phyloP scores from a whole-genome alignment of 331 rosid genomes.

The Malus hybrid region DNA sequence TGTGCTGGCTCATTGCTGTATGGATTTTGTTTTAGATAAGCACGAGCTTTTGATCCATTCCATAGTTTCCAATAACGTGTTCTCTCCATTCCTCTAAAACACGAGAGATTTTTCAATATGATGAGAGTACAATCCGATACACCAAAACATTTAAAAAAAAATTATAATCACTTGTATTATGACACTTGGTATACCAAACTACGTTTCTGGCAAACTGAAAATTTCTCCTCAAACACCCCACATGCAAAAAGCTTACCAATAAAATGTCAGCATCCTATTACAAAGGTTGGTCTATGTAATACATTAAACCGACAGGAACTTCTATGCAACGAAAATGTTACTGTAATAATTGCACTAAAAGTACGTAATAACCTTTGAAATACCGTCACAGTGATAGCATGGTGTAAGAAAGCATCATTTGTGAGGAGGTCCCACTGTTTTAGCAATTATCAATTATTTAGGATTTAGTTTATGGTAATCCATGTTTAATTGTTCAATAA shows the following conservation, averaged over 20 bases:
- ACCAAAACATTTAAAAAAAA: too few relatives aligned
- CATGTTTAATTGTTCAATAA: neutral
- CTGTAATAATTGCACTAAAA: too few relatives aligned
- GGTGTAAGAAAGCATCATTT: too few relatives aligned
- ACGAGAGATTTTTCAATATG: too few relatives aligned
- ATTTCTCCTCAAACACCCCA: slow-evolving; percentile 16
- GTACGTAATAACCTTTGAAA: too few relatives aligned
- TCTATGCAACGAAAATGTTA: too few relatives aligned
- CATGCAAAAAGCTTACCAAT: slow-evolving; percentile 13
- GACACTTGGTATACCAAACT: rapidly evolving
- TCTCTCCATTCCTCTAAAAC: neutral
- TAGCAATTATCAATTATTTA: neutral
- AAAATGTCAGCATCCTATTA: neutral
- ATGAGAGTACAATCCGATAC: too few relatives aligned
- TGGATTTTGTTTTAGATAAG: slow-evolving; percentile 20
- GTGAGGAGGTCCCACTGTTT: neutral
- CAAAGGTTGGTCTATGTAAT: neutral
- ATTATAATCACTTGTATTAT: too few relatives aligned
- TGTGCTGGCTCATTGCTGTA: neutral
- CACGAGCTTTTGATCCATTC: neutral
- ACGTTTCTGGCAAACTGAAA: too few relatives aligned
- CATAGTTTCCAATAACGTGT: neutral
- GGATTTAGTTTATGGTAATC: neutral
- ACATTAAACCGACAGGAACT: too few relatives aligned
- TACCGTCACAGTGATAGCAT: too few relatives aligned